Percentiles rank a stretch among this genome's conserved stretches.
These are phyloP conservation scores for Biscogniauxia marginata DNA, from an alignment of 2,329 filamentous ascomycete species.

Conservation along the genomic window DNA sequence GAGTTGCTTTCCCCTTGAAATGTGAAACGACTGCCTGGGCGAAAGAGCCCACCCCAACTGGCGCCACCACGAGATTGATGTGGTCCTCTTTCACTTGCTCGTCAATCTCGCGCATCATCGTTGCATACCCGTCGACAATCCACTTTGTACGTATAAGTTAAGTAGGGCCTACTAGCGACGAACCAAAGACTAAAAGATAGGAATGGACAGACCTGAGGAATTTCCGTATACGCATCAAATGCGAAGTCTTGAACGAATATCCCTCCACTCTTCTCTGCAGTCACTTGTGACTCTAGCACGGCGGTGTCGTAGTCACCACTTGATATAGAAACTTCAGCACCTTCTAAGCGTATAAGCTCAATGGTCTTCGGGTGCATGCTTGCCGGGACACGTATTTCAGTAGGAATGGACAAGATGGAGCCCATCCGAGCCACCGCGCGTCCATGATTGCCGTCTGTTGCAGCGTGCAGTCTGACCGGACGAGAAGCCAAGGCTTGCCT, in stretches of 20 bases:
- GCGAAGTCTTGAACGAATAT: slow-evolving; percentile 68
- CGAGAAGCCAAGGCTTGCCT: slow-evolving; percentile 30
- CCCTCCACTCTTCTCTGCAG: slow-evolving; percentile 38
- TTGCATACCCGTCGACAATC: slow-evolving; percentile 75
- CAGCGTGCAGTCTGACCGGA: slow-evolving; percentile 49
- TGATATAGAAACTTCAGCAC: slow-evolving; percentile 55
- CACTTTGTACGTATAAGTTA: slow-evolving; percentile 43
- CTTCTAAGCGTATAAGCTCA: slow-evolving; percentile 57
- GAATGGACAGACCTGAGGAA: slow-evolving; percentile 50
- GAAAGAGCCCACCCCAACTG: slow-evolving; percentile 70
- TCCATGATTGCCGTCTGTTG: slow-evolving; percentile 77
- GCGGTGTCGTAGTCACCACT: slow-evolving; percentile 62
- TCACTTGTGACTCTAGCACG: slow-evolving; percentile 46
- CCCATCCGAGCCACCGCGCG: slow-evolving; percentile 71
- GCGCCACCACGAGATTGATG: slow-evolving; percentile 52
- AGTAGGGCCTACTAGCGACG: too few relatives aligned
- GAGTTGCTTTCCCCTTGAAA: slow-evolving; percentile 47
- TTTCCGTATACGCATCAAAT: slow-evolving; percentile 62
- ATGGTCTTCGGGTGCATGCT: slow-evolving; percentile 53
- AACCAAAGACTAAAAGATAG: too few relatives aligned
- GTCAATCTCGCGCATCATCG: slow-evolving; percentile 67
- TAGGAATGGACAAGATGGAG: slow-evolving; percentile 49
- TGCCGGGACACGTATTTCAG: slow-evolving; percentile 60
- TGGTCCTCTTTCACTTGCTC: slow-evolving; percentile 47
- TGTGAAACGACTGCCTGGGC: slow-evolving; percentile 65